Evolutionary conservation across 345 rosid genomes (phyloP).

Genomic region (Populus nigra): DNA sequence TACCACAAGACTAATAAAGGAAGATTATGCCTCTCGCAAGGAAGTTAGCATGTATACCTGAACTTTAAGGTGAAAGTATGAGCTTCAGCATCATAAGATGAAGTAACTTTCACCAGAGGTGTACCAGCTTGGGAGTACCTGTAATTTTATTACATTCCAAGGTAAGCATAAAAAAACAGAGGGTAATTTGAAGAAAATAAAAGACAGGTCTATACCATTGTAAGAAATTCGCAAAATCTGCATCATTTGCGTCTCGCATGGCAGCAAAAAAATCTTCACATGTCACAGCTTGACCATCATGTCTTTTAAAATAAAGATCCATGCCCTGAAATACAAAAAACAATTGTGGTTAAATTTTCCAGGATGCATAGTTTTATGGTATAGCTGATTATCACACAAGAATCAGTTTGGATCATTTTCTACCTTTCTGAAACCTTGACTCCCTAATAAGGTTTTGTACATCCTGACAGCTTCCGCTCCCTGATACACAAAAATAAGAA

Average conservation of each 20-base stretch:
- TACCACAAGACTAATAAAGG: background rate
- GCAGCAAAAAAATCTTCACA: conserved; percentile 98
- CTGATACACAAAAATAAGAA: conserved; percentile 30
- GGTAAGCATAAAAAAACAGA: background rate
- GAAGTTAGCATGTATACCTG: conserved; percentile 44
- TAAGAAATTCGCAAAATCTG: conserved; percentile 91
- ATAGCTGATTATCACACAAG: background rate
- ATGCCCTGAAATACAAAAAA: conserved; percentile 60
- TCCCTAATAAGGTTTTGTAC: conserved; percentile 97
- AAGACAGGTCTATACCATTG: conserved; percentile 51
- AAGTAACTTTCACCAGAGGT: conserved; percentile 74
- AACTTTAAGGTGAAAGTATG: conserved; percentile 79
- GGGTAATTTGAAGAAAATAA: background rate
- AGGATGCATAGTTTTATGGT: conserved; percentile 5
- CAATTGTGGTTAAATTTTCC: background rate
- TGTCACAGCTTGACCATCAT: conserved; percentile 97
- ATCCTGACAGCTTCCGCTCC: conserved; percentile 99
- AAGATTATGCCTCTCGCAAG: background rate
- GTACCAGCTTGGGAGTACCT: conserved; percentile 99
- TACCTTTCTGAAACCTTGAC: conserved; percentile 90
- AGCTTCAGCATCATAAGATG: conserved; percentile 72
- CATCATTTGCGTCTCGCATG: conserved; percentile 94
- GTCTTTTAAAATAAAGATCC: conserved; percentile 92
- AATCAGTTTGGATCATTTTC: conserved; percentile 2
- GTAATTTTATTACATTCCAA: conserved; percentile 12